Percentiles rank a stretch among this genome's conserved stretches.
Evolutionary conservation across 2,329 filamentous ascomycete species (phyloP).

Genomic region (Aaosphaeria arxii): DNA sequence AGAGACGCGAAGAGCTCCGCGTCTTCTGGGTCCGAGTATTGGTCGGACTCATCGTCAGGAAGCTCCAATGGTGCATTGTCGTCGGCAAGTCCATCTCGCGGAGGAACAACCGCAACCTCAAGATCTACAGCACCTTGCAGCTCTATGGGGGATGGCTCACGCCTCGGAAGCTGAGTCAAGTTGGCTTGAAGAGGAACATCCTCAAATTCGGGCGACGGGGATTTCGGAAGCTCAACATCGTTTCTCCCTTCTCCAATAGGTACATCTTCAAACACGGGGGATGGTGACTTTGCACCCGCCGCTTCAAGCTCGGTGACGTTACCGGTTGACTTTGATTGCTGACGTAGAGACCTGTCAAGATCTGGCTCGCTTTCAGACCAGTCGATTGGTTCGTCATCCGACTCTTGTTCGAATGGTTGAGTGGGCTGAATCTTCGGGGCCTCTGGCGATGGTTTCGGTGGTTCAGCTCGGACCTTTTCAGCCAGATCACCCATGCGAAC

Average conservation of each 20-base stretch:
- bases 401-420: conserved; percentile 16
- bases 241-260: conserved; percentile 3
- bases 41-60: conserved; percentile 30
- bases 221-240: conserved; percentile 25
- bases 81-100: conserved; percentile 28
- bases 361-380: conserved; percentile 55
- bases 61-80: conserved; percentile 23
- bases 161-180: conserved; percentile 7
- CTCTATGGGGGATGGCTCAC: conserved; percentile 18
- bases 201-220: conserved; percentile 51
- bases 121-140: conserved; percentile 27
- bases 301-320: background rate
- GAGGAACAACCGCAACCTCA: conserved; percentile 20
- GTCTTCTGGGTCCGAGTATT: conserved; percentile 80
- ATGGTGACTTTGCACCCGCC: conserved; percentile 30
- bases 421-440: background rate
- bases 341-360: conserved; percentile 7
- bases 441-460: conserved; percentile 28
- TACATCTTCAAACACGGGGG: conserved; percentile 51
- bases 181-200: conserved; percentile 39
- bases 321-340: background rate
- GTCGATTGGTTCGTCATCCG: conserved; percentile 42
- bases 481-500: conserved; percentile 44
- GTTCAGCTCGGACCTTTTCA: conserved; percentile 42
- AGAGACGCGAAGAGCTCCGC: conserved; percentile 84